Evolutionary conservation across 495 filamentous ascomycete species (phyloP), one percentile per base, ranked within the genome.

Genomic region (Aspergillus olivimuriae): DNA sequence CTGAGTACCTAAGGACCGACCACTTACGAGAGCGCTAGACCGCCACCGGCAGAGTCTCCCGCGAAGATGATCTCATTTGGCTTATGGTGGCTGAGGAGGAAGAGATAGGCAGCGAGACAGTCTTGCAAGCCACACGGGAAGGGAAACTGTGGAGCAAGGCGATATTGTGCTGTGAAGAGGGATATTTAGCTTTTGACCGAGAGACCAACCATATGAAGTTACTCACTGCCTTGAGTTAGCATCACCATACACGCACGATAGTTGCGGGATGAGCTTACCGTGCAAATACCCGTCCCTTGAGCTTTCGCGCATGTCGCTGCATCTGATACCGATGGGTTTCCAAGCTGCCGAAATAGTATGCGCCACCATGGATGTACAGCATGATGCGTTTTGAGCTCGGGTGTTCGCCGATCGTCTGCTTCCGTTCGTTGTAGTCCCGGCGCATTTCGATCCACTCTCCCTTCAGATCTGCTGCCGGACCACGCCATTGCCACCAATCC

Each of bases 391-490:
- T 86, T 21, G 75, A 63, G 37, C 76, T 73, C 3, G 49, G 41
- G 36, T 52, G 40, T 15, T 38, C 33, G 3, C 38, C 36, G 23
- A 35, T 41, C 1, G 62, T 61, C 55, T 73, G 73, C 62, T 83
- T 84, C 41, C 84, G 75, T 54, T 82, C 76, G 36, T 83, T 65
- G 52, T 89, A 84, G 52, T 96, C 86, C 41, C 76, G 73, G 43
- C 79, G 80, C 90, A 95, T 95, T 72, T 95, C 92, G 49, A 97
- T 83, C 91, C 88, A 96, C 58, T 97, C 92, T 2, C 85, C 89
- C 56, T 79, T 80, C 39, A 94, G 62, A 0, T 77, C 75, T 22
- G 67, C 72, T 12, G 75, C 66, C 0, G 74, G 72, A 12, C 70
- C 65, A 42, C 91, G 80, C 91, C 91, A 97, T 68, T 89, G 86